Percentiles rank a stretch among this genome's conserved stretches.
Conservation (phyloP, 495 filamentous ascomycete genomes). For the Filosporella fistucella region DNA sequence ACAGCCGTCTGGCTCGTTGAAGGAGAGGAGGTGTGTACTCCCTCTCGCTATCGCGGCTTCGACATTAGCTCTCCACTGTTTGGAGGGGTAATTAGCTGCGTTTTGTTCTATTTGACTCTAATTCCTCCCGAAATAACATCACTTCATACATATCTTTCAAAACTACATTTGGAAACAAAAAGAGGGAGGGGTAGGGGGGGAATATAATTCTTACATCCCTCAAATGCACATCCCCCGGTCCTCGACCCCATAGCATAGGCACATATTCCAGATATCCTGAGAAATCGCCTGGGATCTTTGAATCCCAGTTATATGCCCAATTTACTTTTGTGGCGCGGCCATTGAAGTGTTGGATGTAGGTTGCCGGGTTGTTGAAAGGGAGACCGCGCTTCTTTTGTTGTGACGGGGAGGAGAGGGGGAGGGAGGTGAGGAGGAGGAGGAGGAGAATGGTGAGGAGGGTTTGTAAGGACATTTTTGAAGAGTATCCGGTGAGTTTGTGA, state of each 20-base stretch:
- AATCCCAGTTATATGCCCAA: conserved; percentile 81
- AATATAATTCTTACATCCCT: too few species aligned
- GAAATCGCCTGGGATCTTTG: conserved; percentile 26
- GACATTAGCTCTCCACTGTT: conserved; percentile 50
- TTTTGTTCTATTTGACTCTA: too few species aligned
- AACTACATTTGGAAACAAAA: too few species aligned
- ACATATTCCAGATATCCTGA: conserved; percentile 52
- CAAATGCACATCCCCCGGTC: too few species aligned
- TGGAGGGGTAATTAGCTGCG: conserved; percentile 20
- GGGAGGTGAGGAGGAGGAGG: not conserved
- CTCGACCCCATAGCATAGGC: conserved; percentile 78
- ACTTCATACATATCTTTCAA: too few species aligned
- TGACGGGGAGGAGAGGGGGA: not conserved
- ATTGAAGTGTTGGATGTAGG: not conserved
- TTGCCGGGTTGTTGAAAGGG: conserved; percentile 4
- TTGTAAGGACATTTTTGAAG: too few species aligned
- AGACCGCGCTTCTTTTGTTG: conserved; percentile 1
- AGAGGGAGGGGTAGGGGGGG: too few species aligned
- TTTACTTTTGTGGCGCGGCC: conserved; percentile 23
- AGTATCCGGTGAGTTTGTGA: too few species aligned
- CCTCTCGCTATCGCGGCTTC: conserved; percentile 53
- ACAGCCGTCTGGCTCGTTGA: conserved; percentile 79
- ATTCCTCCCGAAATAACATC: too few species aligned
- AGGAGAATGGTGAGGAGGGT: too few species aligned
- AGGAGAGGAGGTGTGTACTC: conserved; percentile 58